Evolutionary conservation across 164 flowering plant species (phyloP), one percentile per base, ranked within the genome.

Genomic region (Santalum album): DNA sequence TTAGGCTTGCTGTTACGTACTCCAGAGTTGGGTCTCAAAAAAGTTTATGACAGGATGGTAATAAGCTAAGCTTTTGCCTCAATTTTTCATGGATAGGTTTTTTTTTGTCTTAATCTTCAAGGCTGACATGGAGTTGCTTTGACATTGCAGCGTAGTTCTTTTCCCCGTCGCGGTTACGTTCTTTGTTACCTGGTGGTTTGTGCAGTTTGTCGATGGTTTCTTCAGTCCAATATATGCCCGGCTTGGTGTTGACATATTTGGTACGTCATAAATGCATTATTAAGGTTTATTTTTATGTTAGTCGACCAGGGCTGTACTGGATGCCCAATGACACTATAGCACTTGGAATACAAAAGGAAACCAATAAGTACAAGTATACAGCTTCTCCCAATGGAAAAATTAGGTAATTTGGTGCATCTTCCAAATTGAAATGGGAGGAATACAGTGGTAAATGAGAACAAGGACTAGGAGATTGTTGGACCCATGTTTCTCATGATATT

Each of bases 31-130:
- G 94, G 67, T 82, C 46, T 81, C 96, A 11, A 88, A 80, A 67
- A 88, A 88, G 78, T 88, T 88, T 59, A 85, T 88, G 96, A 88
- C 96, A 65, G 96, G 96, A 78, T 85, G 90, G 96, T 88, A 77
- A 69, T 21, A 39, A 62, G 44, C 58, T 65, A 49, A 27, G 1
- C 25, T 53, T 11, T 51, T 58, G 22, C 54, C 29, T 19, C 6
- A 2, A 34, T 45, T 18, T 24, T 51, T 14, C 17, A 10, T 14
- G 1, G 6, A 21, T 45, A 38, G 1, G 34, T 10, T 25, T 50
- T 29, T 51, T 12, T 49, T 53, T 29, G 46, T 44, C 44, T 54
- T 17, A 45, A 29, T 20, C 25, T 45, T 4, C 22, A 40, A 54
- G 15, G 39, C 38, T 58, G 43, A 69, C 58, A 50, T 57, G 29